Evolutionary conservation across 2,329 filamentous ascomycete genomes (phyloP), one percentile per base, ranked within the genome.

Genomic region (Aspergillus ibericus): DNA sequence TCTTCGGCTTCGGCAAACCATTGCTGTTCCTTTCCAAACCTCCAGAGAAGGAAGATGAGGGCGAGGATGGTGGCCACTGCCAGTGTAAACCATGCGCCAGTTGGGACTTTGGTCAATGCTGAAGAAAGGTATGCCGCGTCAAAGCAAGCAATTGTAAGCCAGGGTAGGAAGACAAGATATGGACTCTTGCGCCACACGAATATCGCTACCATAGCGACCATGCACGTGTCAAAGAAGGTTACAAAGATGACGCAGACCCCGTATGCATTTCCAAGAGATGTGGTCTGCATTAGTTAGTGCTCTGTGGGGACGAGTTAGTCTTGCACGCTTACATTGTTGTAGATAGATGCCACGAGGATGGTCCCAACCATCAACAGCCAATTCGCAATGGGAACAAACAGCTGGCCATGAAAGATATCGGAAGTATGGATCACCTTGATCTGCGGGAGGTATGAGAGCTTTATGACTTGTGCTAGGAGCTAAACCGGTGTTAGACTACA

Each of bases 241-340:
- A 92, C 90, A 50, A 90, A 84, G 66, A 92, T 91, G 69, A 93
- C 90, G 64, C 90, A 93, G 7, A 91, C 87, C 38, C 90, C 89
- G 66, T 92, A 92, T 0, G 89, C 89, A 66, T 91, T 86, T 22
- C 89, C 89, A 0, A 92, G 81, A 56, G 81, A 81, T 0, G 86
- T 89, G 0, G 88, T 89, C 81, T 85, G 59, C 13, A 29, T 10
- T 25, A 2, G 38, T 54, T 58, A 62, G 20, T 25, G 47, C 15
- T 51, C 49, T 49, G 20, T n/a, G n/a, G n/a, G n/a, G n/a, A n/a
- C n/a, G n/a, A n/a, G n/a, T n/a, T n/a, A n/a, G n/a, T n/a, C n/a
- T n/a, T 42, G 29, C 9, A 16, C 25, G 59, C 65, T 36, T 58
- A 71, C 74, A 56, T 90, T 89, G 70, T 87, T 89, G 75, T 91